Conservation (phyloP, 768 basidiomycete genomes). For the Boletus patriciae region DNA sequence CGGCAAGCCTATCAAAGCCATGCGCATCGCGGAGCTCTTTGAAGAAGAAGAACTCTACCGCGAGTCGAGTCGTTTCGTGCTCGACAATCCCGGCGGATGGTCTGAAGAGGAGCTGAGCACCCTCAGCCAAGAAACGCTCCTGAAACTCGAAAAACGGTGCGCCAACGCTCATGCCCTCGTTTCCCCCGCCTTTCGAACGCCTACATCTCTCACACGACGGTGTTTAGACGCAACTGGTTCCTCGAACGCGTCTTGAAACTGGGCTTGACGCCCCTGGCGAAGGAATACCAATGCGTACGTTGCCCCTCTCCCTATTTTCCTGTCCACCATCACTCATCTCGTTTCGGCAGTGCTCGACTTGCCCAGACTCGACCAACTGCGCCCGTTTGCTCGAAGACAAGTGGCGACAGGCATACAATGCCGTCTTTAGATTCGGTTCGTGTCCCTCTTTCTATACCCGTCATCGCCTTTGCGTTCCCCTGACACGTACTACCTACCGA, state of each 20-base stretch:
- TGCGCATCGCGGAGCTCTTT: conserved; percentile 89
- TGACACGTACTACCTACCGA: neutral
- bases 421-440: conserved; percentile 82
- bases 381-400: conserved; percentile 89
- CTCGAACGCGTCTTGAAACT: conserved; percentile 92
- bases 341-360: conserved; percentile 65
- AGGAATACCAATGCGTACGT: conserved; percentile 91
- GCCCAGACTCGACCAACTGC: conserved; percentile 76
- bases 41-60: conserved; percentile 88
- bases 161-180: neutral
- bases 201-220: neutral
- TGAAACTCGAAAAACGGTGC: conserved; percentile 87
- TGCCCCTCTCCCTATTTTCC: neutral
- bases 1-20: conserved; percentile 88
- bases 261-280: conserved; percentile 80
- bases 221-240: conserved; percentile 80
- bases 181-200: too few species aligned
- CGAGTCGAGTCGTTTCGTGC: conserved; percentile 87
- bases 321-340: neutral
- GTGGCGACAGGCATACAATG: conserved; percentile 85
- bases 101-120: conserved; percentile 77
- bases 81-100: conserved; percentile 91
- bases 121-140: conserved; percentile 74
- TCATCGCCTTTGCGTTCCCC: neutral
- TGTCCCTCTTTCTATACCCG: neutral